A percentile compares a stretch with the other conserved stretches of the same genome.
Evolutionary conservation across 768 basidiomycete species (phyloP).

Genomic region (Suillus subalutaceus): DNA sequence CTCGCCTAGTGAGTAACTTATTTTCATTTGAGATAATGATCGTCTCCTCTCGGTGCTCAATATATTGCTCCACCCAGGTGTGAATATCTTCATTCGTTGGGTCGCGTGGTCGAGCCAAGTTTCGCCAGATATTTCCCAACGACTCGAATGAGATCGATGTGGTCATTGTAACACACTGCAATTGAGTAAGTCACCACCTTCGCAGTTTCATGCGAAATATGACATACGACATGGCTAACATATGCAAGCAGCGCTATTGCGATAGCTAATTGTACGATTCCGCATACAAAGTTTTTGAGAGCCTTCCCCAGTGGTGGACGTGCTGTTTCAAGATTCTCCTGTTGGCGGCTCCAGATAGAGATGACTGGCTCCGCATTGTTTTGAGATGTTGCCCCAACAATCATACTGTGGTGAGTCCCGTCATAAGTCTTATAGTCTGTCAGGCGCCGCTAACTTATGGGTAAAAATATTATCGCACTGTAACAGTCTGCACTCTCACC

Average conservation of each 20-base stretch:
- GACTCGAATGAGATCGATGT: neutral
- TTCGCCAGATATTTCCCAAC: neutral
- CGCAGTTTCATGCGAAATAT: neutral
- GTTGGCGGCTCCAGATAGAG: neutral
- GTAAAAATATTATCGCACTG: no score
- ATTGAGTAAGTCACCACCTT: neutral
- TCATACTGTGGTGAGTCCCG: neutral
- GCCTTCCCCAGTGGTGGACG: neutral
- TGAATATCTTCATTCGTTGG: neutral
- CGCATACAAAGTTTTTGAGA: neutral
- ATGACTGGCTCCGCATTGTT: neutral
- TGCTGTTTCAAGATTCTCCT: neutral
- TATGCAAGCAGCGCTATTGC: neutral
- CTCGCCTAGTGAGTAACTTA: neutral
- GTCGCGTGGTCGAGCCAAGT: neutral
- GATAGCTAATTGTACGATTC: neutral
- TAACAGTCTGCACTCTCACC: no score
- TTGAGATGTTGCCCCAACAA: slow-evolving; percentile 1
- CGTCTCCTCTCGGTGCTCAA: neutral
- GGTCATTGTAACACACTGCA: no score
- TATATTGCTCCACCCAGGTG: neutral
- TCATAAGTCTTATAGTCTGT: neutral
- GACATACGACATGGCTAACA: neutral
- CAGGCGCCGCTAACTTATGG: neutral
- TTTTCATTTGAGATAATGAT: neutral